Conservation (phyloP, 73 alveolate genomes). For the Blepharisma japonicum region DNA sequence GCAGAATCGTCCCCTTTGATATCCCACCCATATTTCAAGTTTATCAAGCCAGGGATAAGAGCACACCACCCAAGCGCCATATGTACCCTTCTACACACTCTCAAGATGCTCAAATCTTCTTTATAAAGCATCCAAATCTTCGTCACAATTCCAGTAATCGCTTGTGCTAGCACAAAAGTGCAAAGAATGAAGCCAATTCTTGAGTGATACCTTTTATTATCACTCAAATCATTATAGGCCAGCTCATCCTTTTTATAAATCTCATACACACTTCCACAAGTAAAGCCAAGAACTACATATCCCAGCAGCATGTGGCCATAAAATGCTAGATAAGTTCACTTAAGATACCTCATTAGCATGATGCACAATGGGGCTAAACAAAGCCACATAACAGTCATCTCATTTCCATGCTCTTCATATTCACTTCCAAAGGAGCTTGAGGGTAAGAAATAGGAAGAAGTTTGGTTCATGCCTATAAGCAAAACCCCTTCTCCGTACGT, state of each 20-base stretch:
- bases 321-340: not conserved
- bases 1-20: not conserved
- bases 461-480: not conserved
- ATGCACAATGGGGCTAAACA: not conserved
- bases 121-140: not conserved
- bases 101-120: not conserved
- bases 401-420: conserved; percentile 4
- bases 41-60: not conserved
- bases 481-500: not conserved
- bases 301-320: not conserved
- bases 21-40: conserved; percentile 19
- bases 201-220: not conserved
- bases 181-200: conserved; percentile 9
- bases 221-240: not conserved
- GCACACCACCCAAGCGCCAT: not conserved
- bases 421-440: not conserved
- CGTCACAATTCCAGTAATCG: not conserved
- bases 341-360: conserved; percentile 2
- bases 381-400: conserved; percentile 27
- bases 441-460: not conserved
- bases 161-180: not conserved
- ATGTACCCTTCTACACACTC: not conserved
- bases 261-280: not conserved
- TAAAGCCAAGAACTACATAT: not conserved
- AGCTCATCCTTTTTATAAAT: not conserved